Percentiles rank a stretch among this genome's conserved stretches.
Conservation (phyloP, 2,329 filamentous ascomycete species). For the Alternaria rosae region DNA sequence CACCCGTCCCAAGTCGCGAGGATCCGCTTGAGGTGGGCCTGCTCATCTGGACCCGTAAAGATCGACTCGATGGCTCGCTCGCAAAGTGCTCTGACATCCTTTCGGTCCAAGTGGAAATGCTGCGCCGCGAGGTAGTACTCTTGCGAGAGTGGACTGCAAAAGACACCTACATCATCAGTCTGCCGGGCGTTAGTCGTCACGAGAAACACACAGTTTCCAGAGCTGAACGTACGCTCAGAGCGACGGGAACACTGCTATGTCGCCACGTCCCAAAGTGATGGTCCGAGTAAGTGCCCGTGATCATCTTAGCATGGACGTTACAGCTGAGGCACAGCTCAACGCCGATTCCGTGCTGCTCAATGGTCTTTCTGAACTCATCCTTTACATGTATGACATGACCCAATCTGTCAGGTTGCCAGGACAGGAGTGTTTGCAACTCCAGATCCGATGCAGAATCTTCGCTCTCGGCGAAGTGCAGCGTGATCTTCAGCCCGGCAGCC, state of each 20-base stretch:
- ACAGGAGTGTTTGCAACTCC: constrained; percentile 71
- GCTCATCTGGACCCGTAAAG: constrained; percentile 71
- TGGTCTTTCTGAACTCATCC: constrained; percentile 65
- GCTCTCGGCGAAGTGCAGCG: constrained; percentile 80
- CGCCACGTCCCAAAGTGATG: constrained; percentile 83
- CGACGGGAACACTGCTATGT: constrained; percentile 62
- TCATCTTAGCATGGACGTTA: constrained; percentile 80
- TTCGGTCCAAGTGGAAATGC: constrained; percentile 67
- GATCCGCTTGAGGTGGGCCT: constrained; percentile 56
- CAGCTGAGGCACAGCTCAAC: constrained; percentile 82
- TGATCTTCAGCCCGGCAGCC: constrained; percentile 65
- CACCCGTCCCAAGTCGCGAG: constrained; percentile 34
- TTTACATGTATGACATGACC: constrained; percentile 82
- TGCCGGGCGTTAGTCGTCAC: constrained; percentile 46
- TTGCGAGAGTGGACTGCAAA: constrained; percentile 76
- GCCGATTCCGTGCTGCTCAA: constrained; percentile 63
- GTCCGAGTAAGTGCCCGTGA: constrained; percentile 67
- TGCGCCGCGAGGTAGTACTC: constrained; percentile 77
- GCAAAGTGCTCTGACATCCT: constrained; percentile 63
- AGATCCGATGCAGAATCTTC: constrained; percentile 61
- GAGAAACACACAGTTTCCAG: not conserved
- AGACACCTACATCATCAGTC: constrained; percentile 87
- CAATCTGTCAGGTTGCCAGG: constrained; percentile 71
- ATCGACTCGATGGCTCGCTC: constrained; percentile 69
- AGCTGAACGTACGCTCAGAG: constrained; percentile 69